phyloP scores from a whole-genome alignment of 2,329 filamentous ascomycete species.

The Epichloe baconii region DNA sequence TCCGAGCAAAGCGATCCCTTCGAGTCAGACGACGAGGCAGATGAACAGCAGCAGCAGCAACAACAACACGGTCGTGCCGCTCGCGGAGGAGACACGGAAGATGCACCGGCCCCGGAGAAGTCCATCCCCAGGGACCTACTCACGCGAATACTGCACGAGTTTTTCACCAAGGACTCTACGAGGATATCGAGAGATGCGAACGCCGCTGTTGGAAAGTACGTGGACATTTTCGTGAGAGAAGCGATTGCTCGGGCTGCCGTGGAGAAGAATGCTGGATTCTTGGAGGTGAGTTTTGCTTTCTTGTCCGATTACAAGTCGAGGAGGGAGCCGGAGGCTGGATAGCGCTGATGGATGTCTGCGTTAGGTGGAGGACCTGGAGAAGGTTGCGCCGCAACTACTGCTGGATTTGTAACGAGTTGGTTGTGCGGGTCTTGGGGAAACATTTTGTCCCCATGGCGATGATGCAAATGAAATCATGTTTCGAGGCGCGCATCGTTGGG shows the following conservation, averaged over 20 bases:
- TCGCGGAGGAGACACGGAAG: slow-evolving; percentile 14
- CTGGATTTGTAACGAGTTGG: slow-evolving; percentile 44
- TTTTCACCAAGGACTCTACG: slow-evolving; percentile 60
- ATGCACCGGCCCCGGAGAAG: slow-evolving; percentile 25
- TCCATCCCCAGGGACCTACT: slow-evolving; percentile 62
- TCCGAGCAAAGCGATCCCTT: slow-evolving; percentile 22
- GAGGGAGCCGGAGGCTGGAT: neutral
- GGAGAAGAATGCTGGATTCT: slow-evolving; percentile 55
- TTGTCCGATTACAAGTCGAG: no score
- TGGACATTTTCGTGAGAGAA: slow-evolving; percentile 85
- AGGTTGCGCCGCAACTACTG: slow-evolving; percentile 69
- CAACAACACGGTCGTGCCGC: neutral
- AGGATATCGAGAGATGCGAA: slow-evolving; percentile 68
- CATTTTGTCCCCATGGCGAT: no score
- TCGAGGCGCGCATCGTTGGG: no score
- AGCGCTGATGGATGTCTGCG: neutral
- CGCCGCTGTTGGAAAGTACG: slow-evolving; percentile 64
- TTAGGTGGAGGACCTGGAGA: slow-evolving; percentile 80
- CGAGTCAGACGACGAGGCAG: slow-evolving; percentile 20
- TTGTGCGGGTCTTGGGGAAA: neutral
- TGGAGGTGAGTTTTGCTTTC: slow-evolving; percentile 47
- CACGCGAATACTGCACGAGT: slow-evolving; percentile 63
- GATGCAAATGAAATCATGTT: no score
- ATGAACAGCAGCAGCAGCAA: slow-evolving; percentile 6
- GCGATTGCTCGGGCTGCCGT: slow-evolving; percentile 67